A percentile compares a stretch with the other conserved stretches of the same genome.
Conservation (phyloP, 495 filamentous ascomycete genomes). For the Aspergillus sclerotiicarbonarius region DNA sequence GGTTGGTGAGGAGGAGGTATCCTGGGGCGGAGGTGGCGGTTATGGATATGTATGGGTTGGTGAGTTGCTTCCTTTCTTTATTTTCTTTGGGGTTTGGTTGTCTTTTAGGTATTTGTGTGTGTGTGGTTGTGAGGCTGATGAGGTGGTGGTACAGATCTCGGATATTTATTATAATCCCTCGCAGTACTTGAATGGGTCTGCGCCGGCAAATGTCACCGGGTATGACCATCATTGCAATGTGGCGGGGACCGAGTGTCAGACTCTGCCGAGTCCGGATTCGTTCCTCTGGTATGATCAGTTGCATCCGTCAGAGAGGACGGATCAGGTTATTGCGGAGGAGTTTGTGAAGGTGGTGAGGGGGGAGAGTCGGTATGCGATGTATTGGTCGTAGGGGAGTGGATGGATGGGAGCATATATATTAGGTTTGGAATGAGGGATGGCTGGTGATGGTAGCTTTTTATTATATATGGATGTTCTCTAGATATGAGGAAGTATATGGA, state of each 20-base stretch:
- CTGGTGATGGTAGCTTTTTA: too few species aligned
- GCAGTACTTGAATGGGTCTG: conserved; percentile 53
- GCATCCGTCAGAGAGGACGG: conserved; percentile 62
- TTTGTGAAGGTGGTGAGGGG: conserved; percentile 61
- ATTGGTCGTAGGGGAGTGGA: conserved; percentile 27
- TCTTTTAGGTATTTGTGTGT: background rate
- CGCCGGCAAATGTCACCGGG: conserved; percentile 62
- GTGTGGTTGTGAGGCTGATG: background rate
- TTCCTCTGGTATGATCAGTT: conserved; percentile 62
- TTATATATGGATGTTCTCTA: too few species aligned
- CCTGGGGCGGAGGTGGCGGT: conserved; percentile 60
- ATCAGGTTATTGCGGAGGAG: conserved; percentile 52
- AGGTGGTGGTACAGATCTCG: conserved; percentile 39
- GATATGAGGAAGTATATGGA: too few species aligned
- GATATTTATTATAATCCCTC: conserved; percentile 62
- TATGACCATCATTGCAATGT: conserved; percentile 53
- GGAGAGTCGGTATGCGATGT: conserved; percentile 56
- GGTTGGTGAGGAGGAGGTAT: conserved; percentile 51
- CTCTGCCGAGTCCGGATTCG: conserved; percentile 31
- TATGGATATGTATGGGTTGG: conserved; percentile 61
- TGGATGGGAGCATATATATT: too few species aligned
- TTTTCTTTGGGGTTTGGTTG: background rate
- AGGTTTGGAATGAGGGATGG: too few species aligned
- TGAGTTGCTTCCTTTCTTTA: conserved; percentile 24
- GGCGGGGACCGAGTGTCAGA: conserved; percentile 30